These are phyloP conservation scores for Calycina marina DNA, from an alignment of 2,329 filamentous ascomycete genomes.

Conservation along the genomic window DNA sequence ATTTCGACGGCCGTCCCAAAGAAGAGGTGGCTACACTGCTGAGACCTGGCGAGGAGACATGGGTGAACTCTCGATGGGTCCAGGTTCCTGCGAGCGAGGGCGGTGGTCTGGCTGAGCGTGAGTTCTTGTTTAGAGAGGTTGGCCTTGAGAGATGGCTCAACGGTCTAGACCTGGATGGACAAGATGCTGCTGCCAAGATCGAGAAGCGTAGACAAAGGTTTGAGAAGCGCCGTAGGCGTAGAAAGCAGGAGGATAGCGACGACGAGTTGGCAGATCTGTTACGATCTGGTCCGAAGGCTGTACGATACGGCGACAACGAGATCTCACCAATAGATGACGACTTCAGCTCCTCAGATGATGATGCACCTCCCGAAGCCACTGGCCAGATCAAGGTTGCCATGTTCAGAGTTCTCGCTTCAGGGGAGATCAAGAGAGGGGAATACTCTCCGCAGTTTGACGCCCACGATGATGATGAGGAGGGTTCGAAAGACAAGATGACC, in stretches of 20 bases:
- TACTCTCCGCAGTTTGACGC: conserved; percentile 97
- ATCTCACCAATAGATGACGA: conserved; percentile 61
- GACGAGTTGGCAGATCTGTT: conserved; percentile 30
- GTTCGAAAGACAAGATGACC: conserved; percentile 31
- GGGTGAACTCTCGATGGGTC: conserved; percentile 98
- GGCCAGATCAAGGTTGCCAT: conserved; percentile 97
- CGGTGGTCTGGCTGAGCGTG: conserved; percentile 85
- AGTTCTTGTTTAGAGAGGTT: conserved; percentile 94
- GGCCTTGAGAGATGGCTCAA: conserved; percentile 94
- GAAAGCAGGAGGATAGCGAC: conserved; percentile 36
- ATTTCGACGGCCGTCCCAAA: conserved; percentile 89
- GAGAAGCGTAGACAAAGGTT: conserved; percentile 79
- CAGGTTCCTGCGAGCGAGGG: conserved; percentile 83
- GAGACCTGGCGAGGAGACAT: conserved; percentile 88
- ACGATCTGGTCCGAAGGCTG: conserved; percentile 29
- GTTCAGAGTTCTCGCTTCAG: conserved; percentile 87
- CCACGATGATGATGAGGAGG: conserved; percentile 76
- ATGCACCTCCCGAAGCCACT: conserved; percentile 83
- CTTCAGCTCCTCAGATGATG: conserved; percentile 59
- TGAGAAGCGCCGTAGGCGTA: conserved; percentile 50
- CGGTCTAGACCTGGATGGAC: conserved; percentile 84
- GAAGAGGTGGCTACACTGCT: conserved; percentile 94
- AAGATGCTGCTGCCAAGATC: conserved; percentile 77
- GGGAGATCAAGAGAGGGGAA: conserved; percentile 94
- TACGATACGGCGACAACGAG: conserved; percentile 69